phyloP scores from a whole-genome alignment of 2,329 filamentous ascomycete genomes.

The Sporothrix euskadiensis region DNA sequence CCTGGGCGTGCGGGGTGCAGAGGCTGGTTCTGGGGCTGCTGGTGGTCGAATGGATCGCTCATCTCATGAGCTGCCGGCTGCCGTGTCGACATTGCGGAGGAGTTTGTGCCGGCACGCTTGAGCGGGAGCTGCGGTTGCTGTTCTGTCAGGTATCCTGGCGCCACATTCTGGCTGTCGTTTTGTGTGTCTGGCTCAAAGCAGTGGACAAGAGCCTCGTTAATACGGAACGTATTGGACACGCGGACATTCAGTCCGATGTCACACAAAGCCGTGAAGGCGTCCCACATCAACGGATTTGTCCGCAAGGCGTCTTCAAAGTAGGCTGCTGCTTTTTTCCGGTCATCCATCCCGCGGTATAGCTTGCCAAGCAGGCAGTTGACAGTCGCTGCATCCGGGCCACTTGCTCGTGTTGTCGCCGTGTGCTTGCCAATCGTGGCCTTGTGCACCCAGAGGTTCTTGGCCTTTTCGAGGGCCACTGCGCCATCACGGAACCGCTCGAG shows the following conservation, averaged over 20 bases:
- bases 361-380: slow-evolving; percentile 84
- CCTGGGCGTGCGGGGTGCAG: neutral
- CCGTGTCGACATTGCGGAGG: slow-evolving; percentile 39
- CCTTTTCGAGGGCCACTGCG: slow-evolving; percentile 79
- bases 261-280: slow-evolving; percentile 86
- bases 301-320: slow-evolving; percentile 88
- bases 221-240: slow-evolving; percentile 82
- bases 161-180: slow-evolving; percentile 37
- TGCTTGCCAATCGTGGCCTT: slow-evolving; percentile 82
- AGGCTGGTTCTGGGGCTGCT: slow-evolving; percentile 37
- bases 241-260: slow-evolving; percentile 82
- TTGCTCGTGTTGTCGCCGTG: slow-evolving; percentile 70
- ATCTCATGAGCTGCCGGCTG: slow-evolving; percentile 40
- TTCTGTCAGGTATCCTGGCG: slow-evolving; percentile 42
- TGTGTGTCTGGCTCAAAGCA: slow-evolving; percentile 46
- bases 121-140: slow-evolving; percentile 27
- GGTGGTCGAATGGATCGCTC: slow-evolving; percentile 55
- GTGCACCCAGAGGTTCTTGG: slow-evolving; percentile 70
- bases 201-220: slow-evolving; percentile 57
- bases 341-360: slow-evolving; percentile 78
- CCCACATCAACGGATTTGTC: slow-evolving; percentile 95
- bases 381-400: slow-evolving; percentile 78
- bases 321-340: slow-evolving; percentile 78
- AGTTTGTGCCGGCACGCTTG: slow-evolving; percentile 41
- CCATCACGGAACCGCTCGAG: slow-evolving; percentile 80